phyloP scores from a whole-genome alignment of 352 stramenopile genomes.

The Globisporangium radiosum region DNA sequence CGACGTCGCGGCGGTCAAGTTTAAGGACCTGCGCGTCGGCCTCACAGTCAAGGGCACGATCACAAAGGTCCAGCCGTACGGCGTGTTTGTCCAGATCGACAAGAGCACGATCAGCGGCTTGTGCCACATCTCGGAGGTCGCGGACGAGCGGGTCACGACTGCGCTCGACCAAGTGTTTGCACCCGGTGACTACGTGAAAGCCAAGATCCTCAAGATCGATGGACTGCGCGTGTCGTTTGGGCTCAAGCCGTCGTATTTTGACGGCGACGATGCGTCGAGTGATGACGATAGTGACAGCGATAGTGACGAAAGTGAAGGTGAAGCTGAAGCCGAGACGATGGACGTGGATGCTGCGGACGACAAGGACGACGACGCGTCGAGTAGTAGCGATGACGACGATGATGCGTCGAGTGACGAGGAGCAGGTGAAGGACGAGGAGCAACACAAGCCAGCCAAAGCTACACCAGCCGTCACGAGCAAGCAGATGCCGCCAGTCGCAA shows the following conservation, averaged over 20 bases:
- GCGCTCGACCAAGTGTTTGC: slow-evolving; percentile 90
- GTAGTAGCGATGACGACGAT: slow-evolving; percentile 26
- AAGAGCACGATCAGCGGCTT: slow-evolving; percentile 94
- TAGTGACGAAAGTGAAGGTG: slow-evolving; percentile 19
- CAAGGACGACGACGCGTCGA: slow-evolving; percentile 11
- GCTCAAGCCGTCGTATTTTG: slow-evolving; percentile 96
- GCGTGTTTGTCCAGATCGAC: slow-evolving; percentile 95
- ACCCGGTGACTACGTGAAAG: slow-evolving; percentile 94
- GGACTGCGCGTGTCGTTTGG: slow-evolving; percentile 90
- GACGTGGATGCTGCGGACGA: slow-evolving; percentile 42
- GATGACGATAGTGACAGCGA: slow-evolving; percentile 44
- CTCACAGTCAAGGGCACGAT: slow-evolving; percentile 94
- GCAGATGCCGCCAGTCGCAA: slow-evolving; percentile 11
- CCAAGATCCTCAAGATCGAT: slow-evolving; percentile 95
- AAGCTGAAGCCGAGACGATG: slow-evolving; percentile 15
- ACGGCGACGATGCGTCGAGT: slow-evolving; percentile 89
- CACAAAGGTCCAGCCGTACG: slow-evolving; percentile 93
- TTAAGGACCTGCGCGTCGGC: slow-evolving; percentile 87
- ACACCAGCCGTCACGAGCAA: neutral
- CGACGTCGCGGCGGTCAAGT: slow-evolving; percentile 75
- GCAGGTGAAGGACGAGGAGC: slow-evolving; percentile 39
- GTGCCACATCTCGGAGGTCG: slow-evolving; percentile 95
- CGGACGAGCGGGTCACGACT: slow-evolving; percentile 92
- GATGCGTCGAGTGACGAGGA: slow-evolving; percentile 14
- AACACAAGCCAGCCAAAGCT: neutral